Percentiles rank a stretch among this genome's conserved stretches.
These are phyloP conservation scores for Cylindrotheca fusiformis DNA, from an alignment of 108 stramenopile species.

Conservation along the genomic window DNA sequence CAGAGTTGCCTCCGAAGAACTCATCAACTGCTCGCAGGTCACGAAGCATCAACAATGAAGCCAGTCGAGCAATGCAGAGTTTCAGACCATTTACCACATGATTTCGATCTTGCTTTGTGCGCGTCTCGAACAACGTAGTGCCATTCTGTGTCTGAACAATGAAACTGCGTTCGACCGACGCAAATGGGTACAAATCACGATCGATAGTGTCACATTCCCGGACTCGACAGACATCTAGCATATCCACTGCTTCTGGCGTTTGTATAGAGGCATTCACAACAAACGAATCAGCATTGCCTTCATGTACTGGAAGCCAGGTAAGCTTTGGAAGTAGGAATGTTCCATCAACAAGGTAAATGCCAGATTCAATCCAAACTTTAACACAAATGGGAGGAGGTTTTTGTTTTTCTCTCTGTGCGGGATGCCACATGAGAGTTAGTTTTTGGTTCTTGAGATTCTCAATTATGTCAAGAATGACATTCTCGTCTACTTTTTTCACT, in stretches of 20 bases:
- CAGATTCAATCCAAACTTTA: slow-evolving; percentile 53
- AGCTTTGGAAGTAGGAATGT: slow-evolving; percentile 53
- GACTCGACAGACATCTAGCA: slow-evolving; percentile 55
- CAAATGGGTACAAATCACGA: slow-evolving; percentile 38
- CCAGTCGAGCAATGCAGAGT: slow-evolving; percentile 54
- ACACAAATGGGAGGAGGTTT: slow-evolving; percentile 33
- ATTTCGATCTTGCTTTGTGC: slow-evolving; percentile 35
- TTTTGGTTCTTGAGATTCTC: slow-evolving; percentile 41
- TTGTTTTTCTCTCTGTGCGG: slow-evolving; percentile 22
- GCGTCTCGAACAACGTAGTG: slow-evolving; percentile 45
- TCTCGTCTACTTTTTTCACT: slow-evolving; percentile 16
- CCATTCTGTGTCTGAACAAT: slow-evolving; percentile 40
- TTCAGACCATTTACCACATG: slow-evolving; percentile 55
- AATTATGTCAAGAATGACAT: slow-evolving; percentile 24
- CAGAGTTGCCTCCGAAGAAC: slow-evolving; percentile 45
- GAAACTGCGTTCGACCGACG: slow-evolving; percentile 29
- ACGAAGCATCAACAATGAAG: slow-evolving; percentile 55
- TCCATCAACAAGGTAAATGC: slow-evolving; percentile 43
- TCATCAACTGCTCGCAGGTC: slow-evolving; percentile 49
- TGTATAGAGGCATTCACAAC: slow-evolving; percentile 25
- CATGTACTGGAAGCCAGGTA: slow-evolving; percentile 36
- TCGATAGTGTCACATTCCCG: slow-evolving; percentile 39
- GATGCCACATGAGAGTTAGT: slow-evolving; percentile 49
- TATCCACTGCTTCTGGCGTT: slow-evolving; percentile 33
- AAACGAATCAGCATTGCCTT: slow-evolving; percentile 15